phyloP scores from a whole-genome alignment of 225 moss, liverwort and hornwort genomes.

The Asterella californica region DNA sequence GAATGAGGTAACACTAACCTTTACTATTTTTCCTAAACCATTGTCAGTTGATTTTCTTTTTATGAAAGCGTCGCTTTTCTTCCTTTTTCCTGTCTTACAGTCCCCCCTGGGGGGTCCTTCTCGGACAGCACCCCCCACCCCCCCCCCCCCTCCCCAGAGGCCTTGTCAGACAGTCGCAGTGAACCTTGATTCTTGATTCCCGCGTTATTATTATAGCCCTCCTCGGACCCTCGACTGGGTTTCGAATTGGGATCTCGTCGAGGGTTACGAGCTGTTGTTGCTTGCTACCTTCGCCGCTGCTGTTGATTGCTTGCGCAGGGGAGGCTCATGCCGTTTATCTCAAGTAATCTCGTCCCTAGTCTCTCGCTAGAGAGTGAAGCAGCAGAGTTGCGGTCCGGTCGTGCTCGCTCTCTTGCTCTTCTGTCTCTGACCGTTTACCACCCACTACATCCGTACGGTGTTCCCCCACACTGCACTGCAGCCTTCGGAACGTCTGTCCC shows the following conservation, averaged over 20 bases:
- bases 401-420: not conserved
- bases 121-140: too few species aligned
- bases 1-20: too few species aligned
- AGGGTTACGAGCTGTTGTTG: not conserved
- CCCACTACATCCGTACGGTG: slow-evolving; percentile 16
- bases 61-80: too few species aligned
- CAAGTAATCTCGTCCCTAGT: not conserved
- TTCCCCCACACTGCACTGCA: not conserved
- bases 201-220: not conserved
- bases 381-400: not conserved
- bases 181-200: slow-evolving; percentile 20
- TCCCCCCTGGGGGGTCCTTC: too few species aligned
- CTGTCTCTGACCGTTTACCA: slow-evolving; percentile 7
- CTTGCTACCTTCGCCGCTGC: not conserved
- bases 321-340: not conserved
- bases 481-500: not conserved
- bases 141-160: too few species aligned
- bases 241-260: slow-evolving; percentile 1
- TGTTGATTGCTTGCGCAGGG: not conserved
- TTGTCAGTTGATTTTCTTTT: too few species aligned
- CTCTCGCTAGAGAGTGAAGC: not conserved
- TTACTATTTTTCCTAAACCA: too few species aligned
- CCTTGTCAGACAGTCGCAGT: too few species aligned
- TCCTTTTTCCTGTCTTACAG: too few species aligned
- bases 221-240: not conserved